A percentile compares a stretch with the other conserved stretches of the same genome.
phyloP scores from a whole-genome alignment of 2,329 filamentous ascomycete species.

The Venturia aucupariae region DNA sequence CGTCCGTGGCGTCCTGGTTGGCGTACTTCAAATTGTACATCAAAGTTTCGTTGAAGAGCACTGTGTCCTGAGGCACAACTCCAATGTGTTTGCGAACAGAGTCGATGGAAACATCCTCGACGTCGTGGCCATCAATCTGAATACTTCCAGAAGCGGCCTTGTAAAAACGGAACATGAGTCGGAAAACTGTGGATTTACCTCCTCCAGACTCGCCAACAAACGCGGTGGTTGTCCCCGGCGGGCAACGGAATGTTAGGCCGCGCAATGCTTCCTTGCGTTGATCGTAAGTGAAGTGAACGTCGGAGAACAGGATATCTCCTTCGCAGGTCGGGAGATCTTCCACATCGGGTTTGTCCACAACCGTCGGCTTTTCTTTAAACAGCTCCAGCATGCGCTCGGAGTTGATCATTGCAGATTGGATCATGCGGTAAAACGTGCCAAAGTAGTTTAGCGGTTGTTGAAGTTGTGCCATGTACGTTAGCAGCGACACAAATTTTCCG shows the following conservation, averaged over 20 bases:
- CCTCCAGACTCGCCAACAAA: constrained; percentile 95
- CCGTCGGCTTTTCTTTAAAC: constrained; percentile 91
- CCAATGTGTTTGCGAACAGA: constrained; percentile 87
- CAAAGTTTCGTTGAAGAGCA: constrained; percentile 85
- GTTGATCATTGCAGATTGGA: constrained; percentile 95
- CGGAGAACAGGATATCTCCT: constrained; percentile 77
- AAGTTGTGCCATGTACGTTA: constrained; percentile 67
- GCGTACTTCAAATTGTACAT: constrained; percentile 95
- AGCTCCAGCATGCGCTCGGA: constrained; percentile 90
- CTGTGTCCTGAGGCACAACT: constrained; percentile 93
- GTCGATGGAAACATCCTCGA: constrained; percentile 82
- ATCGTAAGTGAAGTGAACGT: constrained; percentile 89
- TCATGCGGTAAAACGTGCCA: constrained; percentile 89
- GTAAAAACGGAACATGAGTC: constrained; percentile 94
- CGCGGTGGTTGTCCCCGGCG: constrained; percentile 85
- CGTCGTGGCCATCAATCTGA: constrained; percentile 72
- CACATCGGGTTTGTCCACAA: constrained; percentile 66
- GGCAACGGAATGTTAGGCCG: constrained; percentile 75
- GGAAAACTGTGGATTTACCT: constrained; percentile 94
- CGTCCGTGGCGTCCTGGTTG: constrained; percentile 68
- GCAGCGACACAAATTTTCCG: constrained; percentile 60
- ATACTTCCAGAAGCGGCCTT: constrained; percentile 74
- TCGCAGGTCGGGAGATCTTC: constrained; percentile 56
- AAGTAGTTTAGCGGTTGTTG: constrained; percentile 65
- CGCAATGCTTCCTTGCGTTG: constrained; percentile 74